phyloP scores from a whole-genome alignment of 176 grass and related monocot species.

The Oropetium thomaeum region DNA sequence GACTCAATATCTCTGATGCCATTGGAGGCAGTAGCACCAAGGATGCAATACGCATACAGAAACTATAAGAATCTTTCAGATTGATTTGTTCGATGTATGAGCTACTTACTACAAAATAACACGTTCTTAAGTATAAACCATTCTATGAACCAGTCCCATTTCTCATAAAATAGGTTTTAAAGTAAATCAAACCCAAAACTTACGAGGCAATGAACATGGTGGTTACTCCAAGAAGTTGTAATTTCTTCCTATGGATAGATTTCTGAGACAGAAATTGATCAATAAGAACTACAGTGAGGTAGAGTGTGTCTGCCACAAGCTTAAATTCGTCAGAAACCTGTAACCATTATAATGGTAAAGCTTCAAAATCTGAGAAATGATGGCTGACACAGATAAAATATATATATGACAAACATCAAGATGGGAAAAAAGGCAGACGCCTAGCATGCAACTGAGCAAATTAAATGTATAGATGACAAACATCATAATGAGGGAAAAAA shows the following conservation, averaged over 20 bases:
- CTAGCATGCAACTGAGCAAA: neutral
- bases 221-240: conserved; percentile 91
- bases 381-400: neutral
- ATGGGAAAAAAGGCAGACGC: conserved; percentile 3
- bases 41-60: neutral
- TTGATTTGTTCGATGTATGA: neutral
- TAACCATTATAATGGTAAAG: conserved; percentile 9
- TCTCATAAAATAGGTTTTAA: neutral
- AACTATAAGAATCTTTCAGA: neutral
- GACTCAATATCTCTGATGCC: neutral
- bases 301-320: conserved; percentile 87
- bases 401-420: neutral
- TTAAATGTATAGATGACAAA: neutral
- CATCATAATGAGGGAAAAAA: conserved; percentile 16
- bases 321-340: conserved; percentile 92
- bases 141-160: conserved; percentile 19
- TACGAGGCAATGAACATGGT: conserved; percentile 97
- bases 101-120: neutral
- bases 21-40: neutral
- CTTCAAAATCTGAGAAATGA: conserved; percentile 21
- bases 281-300: conserved; percentile 82
- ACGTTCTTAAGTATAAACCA: neutral
- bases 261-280: conserved; percentile 70
- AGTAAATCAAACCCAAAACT: conserved; percentile 22
- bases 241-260: conserved; percentile 62